These are phyloP conservation scores for Trichosporon inkin DNA, from an alignment of 1,284 basidiomycete genomes.

Conservation along the genomic window DNA sequence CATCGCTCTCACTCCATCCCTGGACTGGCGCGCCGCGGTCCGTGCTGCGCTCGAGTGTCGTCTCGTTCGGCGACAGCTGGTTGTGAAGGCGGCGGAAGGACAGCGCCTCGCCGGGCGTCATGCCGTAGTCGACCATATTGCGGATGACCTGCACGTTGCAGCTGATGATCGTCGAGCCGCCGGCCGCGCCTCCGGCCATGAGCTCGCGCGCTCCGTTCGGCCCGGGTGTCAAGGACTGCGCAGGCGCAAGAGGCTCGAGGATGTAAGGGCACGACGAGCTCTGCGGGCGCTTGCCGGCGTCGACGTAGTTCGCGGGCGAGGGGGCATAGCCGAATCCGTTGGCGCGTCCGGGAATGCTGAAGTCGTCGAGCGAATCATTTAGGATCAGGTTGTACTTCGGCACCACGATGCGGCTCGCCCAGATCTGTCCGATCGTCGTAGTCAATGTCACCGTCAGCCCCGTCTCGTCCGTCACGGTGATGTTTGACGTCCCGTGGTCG, in stretches of 20 bases:
- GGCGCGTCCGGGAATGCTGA: slow-evolving; percentile 35
- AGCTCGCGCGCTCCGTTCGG: neutral
- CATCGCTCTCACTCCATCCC: slow-evolving; percentile 28
- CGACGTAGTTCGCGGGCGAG: slow-evolving; percentile 33
- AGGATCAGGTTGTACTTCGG: slow-evolving; percentile 42
- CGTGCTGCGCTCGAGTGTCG: slow-evolving; percentile 28
- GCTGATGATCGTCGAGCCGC: slow-evolving; percentile 45
- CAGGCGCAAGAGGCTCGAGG: slow-evolving; percentile 13
- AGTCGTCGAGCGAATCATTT: slow-evolving; percentile 48
- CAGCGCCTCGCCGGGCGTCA: slow-evolving; percentile 32
- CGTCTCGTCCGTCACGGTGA: slow-evolving; percentile 39
- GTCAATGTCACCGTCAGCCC: slow-evolving; percentile 42
- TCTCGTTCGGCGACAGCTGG: slow-evolving; percentile 40
- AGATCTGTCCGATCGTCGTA: slow-evolving; percentile 42
- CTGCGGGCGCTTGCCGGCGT: slow-evolving; percentile 38
- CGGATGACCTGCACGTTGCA: slow-evolving; percentile 36
- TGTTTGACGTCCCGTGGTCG: slow-evolving; percentile 41
- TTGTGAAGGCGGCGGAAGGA: slow-evolving; percentile 37
- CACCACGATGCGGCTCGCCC: slow-evolving; percentile 44
- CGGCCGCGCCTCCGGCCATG: slow-evolving; percentile 39
- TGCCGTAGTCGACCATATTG: slow-evolving; percentile 34
- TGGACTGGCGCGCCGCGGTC: slow-evolving; percentile 25
- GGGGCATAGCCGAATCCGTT: slow-evolving; percentile 45
- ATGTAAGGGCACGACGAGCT: slow-evolving; percentile 44
- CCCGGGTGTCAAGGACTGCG: neutral